Conservation (phyloP, 176 grass and related monocot genomes). For the Carex scoparia region DNA sequence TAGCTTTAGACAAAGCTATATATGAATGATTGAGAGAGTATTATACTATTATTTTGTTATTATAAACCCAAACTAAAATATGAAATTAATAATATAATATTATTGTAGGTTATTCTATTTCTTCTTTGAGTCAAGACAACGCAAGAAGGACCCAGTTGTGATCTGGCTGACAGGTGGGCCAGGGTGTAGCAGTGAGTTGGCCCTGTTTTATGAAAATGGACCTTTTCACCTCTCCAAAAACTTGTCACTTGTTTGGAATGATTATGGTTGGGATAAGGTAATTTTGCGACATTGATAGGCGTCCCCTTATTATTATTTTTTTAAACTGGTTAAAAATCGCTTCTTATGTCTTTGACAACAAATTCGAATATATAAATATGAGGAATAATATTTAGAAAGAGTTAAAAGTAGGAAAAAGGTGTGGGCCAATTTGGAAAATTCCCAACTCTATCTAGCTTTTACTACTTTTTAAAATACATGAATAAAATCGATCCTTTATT, state of each 20-base stretch:
- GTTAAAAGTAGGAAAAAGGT: background rate
- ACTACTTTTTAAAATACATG: background rate
- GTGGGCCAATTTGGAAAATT: background rate
- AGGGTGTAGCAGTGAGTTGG: constrained; percentile 93
- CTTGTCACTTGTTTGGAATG: constrained; percentile 78
- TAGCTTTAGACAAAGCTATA: background rate
- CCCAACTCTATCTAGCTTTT: background rate
- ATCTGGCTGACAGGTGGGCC: constrained; percentile 98
- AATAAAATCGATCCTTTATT: background rate
- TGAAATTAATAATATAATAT: background rate
- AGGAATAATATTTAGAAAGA: too few relatives aligned
- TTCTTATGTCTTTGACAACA: background rate
- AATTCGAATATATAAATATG: background rate
- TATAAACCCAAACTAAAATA: background rate
- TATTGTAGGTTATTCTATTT: constrained; percentile 85
- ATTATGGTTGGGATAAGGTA: constrained; percentile 92
- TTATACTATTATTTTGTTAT: background rate
- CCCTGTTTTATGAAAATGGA: constrained; percentile 96
- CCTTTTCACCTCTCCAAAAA: constrained; percentile 67
- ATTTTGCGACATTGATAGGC: background rate
- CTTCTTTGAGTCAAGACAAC: constrained; percentile 88
- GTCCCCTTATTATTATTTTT: too few relatives aligned
- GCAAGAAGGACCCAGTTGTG: constrained; percentile 73
- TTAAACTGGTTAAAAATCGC: too few relatives aligned
- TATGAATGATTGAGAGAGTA: background rate